Conservation (phyloP, 352 stramenopile species). For the Phytophthora agathidicida region DNA sequence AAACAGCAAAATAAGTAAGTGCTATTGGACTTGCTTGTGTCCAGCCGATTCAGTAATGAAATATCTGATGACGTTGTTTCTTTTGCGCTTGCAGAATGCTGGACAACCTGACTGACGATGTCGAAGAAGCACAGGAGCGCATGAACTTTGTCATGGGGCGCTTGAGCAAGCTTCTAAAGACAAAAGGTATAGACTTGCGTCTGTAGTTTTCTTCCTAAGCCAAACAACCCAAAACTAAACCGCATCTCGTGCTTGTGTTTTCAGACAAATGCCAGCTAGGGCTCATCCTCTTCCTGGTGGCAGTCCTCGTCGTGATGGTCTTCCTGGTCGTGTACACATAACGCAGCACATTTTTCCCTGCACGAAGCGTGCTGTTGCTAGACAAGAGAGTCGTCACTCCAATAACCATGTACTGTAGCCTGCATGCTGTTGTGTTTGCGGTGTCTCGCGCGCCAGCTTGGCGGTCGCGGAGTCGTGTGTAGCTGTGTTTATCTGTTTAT, state of each 20-base stretch:
- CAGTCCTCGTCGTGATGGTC: slow-evolving; percentile 74
- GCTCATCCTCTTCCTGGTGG: slow-evolving; percentile 73
- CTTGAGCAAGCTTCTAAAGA: slow-evolving; percentile 81
- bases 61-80: neutral
- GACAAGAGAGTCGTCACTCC: slow-evolving; percentile 14
- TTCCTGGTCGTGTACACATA: slow-evolving; percentile 89
- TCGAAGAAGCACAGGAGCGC: slow-evolving; percentile 75
- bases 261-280: slow-evolving; percentile 81
- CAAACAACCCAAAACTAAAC: neutral
- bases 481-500: slow-evolving; percentile 31
- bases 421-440: slow-evolving; percentile 1
- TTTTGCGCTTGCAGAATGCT: slow-evolving; percentile 63
- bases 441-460: slow-evolving; percentile 9
- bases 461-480: slow-evolving; percentile 19
- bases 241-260: slow-evolving; percentile 3
- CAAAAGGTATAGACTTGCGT: slow-evolving; percentile 58
- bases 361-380: slow-evolving; percentile 14
- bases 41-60: neutral
- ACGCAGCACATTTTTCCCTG: slow-evolving; percentile 1
- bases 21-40: neutral
- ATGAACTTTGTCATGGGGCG: slow-evolving; percentile 87
- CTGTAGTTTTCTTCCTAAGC: neutral
- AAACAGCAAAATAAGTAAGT: slow-evolving; percentile 78
- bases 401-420: slow-evolving; percentile 35
- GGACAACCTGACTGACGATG: slow-evolving; percentile 70